Evolutionary conservation across 2,329 filamentous ascomycete species (phyloP), one percentile per base, ranked within the genome.

Genomic region (Claviceps capensis): DNA sequence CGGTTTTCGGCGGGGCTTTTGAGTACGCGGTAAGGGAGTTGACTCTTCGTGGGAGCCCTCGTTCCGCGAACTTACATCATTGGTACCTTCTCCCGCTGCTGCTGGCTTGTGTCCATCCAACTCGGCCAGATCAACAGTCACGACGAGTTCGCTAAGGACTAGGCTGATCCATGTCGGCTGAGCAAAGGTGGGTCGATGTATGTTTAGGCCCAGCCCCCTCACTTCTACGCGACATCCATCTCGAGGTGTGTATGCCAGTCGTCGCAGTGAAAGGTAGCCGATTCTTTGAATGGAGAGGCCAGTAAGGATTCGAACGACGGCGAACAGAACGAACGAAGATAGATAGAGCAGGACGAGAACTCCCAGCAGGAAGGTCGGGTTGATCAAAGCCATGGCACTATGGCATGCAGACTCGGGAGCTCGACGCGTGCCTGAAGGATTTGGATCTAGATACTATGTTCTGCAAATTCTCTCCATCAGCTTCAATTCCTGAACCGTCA

Each of bases 161-260:
- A 98, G 76, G 65, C 90, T 97, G 60, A 95, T 73, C 89, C 91
- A 97, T 56, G 94, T 97, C 45, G 93, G 93, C 66, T 97, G 89
- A 47, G 91, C 88, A 69, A 98, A 97, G 5, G 93, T 97, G 13
- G 93, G 93, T 4, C 90, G 83, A 69, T 98, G 93, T 56, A 97
- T 69, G 53, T 87, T 85, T 60, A 98, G 75, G 45, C 93, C 89
- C 50, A 98, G 75, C 49, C 90, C 88, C 49, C 93, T 83, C 52
- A 98, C 83, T 67, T 95, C 88, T 67, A 98, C 81, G 61, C 85
- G 85, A 62, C 95, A 73, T 60, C 93, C 93, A 78, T 95, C 88
- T 67, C 79, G 83, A 30, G 88, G 88, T 14, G 87, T 88, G 67
- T 94, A 97, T 53, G 89, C 85, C 56, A 98, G 85, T 59, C 91